phyloP scores from a whole-genome alignment of 257 asterid genomes.

The Rauvolfia tetraphylla region DNA sequence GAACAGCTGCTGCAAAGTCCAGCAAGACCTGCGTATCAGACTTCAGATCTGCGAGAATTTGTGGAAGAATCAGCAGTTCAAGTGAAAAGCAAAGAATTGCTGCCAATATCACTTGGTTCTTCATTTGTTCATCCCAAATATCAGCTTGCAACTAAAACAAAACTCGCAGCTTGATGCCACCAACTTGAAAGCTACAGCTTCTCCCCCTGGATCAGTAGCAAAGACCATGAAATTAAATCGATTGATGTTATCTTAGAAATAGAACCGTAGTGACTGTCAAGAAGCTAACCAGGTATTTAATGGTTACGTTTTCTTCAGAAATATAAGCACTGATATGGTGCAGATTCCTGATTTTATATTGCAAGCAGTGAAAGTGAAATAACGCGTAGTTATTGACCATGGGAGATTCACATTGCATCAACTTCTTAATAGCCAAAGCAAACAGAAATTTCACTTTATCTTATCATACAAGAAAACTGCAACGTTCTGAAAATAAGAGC shows the following conservation, averaged over 20 bases:
- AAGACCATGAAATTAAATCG: not conserved
- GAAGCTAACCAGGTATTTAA: not conserved
- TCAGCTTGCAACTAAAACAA: conserved; percentile 1
- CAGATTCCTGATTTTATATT: not conserved
- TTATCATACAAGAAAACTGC: not conserved
- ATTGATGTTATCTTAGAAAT: not conserved
- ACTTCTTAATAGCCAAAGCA: not conserved
- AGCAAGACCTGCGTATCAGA: conserved; percentile 70
- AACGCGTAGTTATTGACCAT: too few species aligned
- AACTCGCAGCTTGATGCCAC: not conserved
- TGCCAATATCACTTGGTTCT: conserved; percentile 24
- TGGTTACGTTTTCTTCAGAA: not conserved
- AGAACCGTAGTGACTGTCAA: not conserved
- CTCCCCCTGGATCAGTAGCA: conserved; percentile 11
- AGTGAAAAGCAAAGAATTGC: conserved; percentile 29
- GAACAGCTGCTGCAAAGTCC: conserved; percentile 55
- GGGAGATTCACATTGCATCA: not conserved
- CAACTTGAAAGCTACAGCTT: conserved; percentile 11
- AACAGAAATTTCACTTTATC: not conserved
- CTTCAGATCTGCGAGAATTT: conserved; percentile 40
- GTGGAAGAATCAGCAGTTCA: conserved; percentile 25
- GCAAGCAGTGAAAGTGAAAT: not conserved
- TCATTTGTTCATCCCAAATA: conserved; percentile 35
- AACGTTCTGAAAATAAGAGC: not conserved
- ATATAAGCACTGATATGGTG: not conserved